Base-by-base conservation (phyloP, 2,329 filamentous ascomycete genomes). In the Aureobasidium leucospermi region DNA sequence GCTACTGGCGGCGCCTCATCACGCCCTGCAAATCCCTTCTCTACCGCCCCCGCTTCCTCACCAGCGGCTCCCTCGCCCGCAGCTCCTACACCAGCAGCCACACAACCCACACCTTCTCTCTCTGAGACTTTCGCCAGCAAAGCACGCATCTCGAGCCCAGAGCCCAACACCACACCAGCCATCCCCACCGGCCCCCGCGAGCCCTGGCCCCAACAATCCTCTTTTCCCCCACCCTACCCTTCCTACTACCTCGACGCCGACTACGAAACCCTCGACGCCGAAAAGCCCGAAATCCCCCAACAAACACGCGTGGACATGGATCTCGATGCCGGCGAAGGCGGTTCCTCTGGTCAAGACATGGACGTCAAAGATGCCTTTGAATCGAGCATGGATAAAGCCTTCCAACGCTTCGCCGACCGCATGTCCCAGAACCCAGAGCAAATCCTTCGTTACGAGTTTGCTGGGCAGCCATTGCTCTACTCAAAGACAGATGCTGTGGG, bases 241-340 rank as follows among this genome's bases (percentile, higher is more conserved):
- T 76, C 82, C 32, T 88, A 87, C 69, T 89, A 90, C 76, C 80
- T 87, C 53, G 94, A 97, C 66, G 93, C 93, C 55, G 93, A 96
- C 69, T 96, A 90, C 74, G 94, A 99, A 73, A 89, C 88, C 4
- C 82, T 97, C 29, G 89, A 90, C 63, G 71, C 73, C 16, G 69
- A 85, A 65, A 74, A 67, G 2, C 80, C 81, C 0, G 73, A 74
- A 32, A 80, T 81, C 45, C 79, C 75, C 4, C 69, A 75, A 38
- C 77, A 76, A 42, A 72, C 76, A 32, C 76, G 76, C 58, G 74
- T 75, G 58, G 73, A 74, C 46, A 68, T 75, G 31, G 71, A 69
- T 41, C 63, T 66, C 10, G 71, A 71, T 41, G 63, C 64, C 46
- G 63, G 60, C 19, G 64, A 64, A 8, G 67, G 65, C 36, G 65